A percentile compares a stretch with the other conserved stretches of the same genome.
These are phyloP conservation scores for Pseudogymnoascus pannorum DNA, from an alignment of 2,329 filamentous ascomycete species.

Conservation along the genomic window DNA sequence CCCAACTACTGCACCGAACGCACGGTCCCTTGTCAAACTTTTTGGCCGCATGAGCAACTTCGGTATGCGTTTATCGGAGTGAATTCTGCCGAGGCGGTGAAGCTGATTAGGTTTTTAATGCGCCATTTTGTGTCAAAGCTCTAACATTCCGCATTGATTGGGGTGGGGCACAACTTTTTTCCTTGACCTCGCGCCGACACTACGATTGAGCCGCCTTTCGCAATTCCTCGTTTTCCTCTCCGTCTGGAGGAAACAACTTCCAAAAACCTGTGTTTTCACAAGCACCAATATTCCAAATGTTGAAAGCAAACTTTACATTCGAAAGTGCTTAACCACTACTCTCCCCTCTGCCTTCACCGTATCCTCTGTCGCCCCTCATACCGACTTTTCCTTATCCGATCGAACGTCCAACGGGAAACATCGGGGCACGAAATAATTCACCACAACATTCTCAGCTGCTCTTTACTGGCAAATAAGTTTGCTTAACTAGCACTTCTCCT, in stretches of 20 bases:
- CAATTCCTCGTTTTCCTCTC: slow-evolving; percentile 9
- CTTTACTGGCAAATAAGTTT: not conserved
- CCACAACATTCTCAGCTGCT: not conserved
- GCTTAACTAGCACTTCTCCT: not conserved
- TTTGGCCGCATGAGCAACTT: slow-evolving; percentile 1
- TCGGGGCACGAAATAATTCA: not conserved
- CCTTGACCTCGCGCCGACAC: slow-evolving; percentile 7
- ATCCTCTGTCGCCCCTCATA: slow-evolving; percentile 1
- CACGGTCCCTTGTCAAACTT: slow-evolving; percentile 1
- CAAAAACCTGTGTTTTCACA: slow-evolving; percentile 5
- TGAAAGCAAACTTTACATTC: slow-evolving; percentile 9
- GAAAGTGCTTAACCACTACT: slow-evolving; percentile 11
- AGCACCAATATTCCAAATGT: slow-evolving; percentile 10
- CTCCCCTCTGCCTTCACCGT: slow-evolving; percentile 2
- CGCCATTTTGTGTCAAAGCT: slow-evolving; percentile 9
- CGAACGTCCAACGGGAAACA: slow-evolving; percentile 8
- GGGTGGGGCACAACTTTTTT: slow-evolving; percentile 9
- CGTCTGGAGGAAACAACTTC: not conserved
- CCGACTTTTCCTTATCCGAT: slow-evolving; percentile 6
- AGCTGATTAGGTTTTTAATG: slow-evolving; percentile 8
- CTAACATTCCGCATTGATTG: slow-evolving; percentile 4
- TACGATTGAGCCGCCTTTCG: slow-evolving; percentile 7
- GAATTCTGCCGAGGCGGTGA: slow-evolving; percentile 6
- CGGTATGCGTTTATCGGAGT: slow-evolving; percentile 1
- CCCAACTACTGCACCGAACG: not conserved